Conservation (phyloP, 352 stramenopile genomes). For the Phytophthora hibernalis region DNA sequence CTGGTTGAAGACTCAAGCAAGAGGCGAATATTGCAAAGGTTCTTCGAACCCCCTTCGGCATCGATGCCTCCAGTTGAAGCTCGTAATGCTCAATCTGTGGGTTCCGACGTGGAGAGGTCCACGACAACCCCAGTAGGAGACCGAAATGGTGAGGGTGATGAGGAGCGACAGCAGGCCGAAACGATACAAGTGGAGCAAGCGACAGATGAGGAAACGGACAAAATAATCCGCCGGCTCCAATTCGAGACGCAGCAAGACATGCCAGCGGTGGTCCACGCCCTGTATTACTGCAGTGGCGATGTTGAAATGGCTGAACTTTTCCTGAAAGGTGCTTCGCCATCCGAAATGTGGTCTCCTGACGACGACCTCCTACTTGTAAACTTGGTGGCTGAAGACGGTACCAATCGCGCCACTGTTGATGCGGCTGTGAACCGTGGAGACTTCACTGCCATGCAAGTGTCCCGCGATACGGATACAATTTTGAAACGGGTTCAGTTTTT, state of each 20-base stretch:
- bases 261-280: slow-evolving; percentile 40
- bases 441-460: slow-evolving; percentile 51
- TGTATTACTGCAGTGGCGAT: slow-evolving; percentile 54
- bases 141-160: not conserved
- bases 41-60: slow-evolving; percentile 24
- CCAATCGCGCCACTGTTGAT: slow-evolving; percentile 24
- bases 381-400: slow-evolving; percentile 30
- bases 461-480: slow-evolving; percentile 49
- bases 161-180: not conserved
- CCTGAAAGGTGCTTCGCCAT: slow-evolving; percentile 38
- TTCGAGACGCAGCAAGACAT: slow-evolving; percentile 41
- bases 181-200: slow-evolving; percentile 17
- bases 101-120: not conserved
- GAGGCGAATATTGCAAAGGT: slow-evolving; percentile 25
- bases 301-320: slow-evolving; percentile 40
- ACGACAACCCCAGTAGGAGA: not conserved
- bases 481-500: slow-evolving; percentile 64
- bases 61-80: slow-evolving; percentile 1
- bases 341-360: slow-evolving; percentile 51
- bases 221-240: slow-evolving; percentile 42
- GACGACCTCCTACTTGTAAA: slow-evolving; percentile 59
- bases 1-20: slow-evolving; percentile 22
- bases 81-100: slow-evolving; percentile 4
- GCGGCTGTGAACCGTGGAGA: slow-evolving; percentile 38
- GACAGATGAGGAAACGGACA: slow-evolving; percentile 38